Evolutionary conservation across 768 basidiomycete species (phyloP), one percentile per base, ranked within the genome.

Genomic region (Chlorophyllum brunneum): DNA sequence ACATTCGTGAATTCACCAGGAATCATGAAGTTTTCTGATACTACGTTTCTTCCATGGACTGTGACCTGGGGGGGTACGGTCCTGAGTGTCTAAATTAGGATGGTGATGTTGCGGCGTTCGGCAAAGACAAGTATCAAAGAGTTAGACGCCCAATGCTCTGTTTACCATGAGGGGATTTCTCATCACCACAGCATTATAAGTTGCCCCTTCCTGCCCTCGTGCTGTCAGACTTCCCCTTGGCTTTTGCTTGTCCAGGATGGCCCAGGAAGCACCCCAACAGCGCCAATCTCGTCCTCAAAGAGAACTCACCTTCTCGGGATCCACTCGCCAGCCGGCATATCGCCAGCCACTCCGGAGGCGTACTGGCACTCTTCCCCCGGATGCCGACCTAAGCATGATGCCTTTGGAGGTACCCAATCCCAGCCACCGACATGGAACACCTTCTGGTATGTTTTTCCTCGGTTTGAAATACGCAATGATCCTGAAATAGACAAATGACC

Each of bases 351-450:
- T 26, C 7, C 33, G 18, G 5, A n/a, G 22, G 22, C 42, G 33
- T 6, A 30, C 48, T 15, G 38, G 37, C 16, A 44, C 42, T 13
- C n/a, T 44, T 9, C 51, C 42, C 5, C 33, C 33, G 8, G 26
- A 44, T 20, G 11, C 44, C 24, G 51, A 52, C 43, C 51, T 40
- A 7, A 39, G 40, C 16, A 16, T 33, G 15, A 33, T 52, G 34
- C 51, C 51, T 5, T 24, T 4, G 5, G 31, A 43, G n/a, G 51
- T 52, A 22, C 51, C 51, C 5, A 52, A 52, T 37, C 51, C 51
- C n/a, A 52, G 51, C 7, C 51, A 52, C 22, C 41, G 51, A 34
- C 51, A 52, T 44, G 51, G 51, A 38, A 45, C 51, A 15, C 51
- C 51, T 16, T 52, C 51, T 37, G 51, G 51, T 44, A 37, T 10